A percentile compares a stretch with the other conserved stretches of the same genome.
Evolutionary conservation across 306 rosid genomes (phyloP).

Genomic region (Cajanus cajan): DNA sequence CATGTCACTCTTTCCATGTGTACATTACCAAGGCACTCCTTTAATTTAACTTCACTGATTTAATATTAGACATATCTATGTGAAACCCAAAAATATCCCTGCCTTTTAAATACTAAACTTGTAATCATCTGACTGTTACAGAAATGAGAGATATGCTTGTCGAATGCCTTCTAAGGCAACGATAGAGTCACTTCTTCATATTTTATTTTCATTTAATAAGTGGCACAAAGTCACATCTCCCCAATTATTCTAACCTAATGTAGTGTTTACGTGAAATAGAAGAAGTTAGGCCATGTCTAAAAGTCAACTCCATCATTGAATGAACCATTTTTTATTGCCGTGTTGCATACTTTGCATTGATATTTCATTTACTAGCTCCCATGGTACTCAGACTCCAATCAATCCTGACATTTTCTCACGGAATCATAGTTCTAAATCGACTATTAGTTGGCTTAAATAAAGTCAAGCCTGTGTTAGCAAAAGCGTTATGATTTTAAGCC

Average conservation of each 20-base stretch:
- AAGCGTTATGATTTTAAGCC: not conserved
- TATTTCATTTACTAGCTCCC: not conserved
- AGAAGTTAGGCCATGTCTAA: not conserved
- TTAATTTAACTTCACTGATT: not conserved
- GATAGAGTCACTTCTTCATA: not conserved
- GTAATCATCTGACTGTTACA: no score
- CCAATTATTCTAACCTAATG: not conserved
- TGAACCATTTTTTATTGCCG: not conserved
- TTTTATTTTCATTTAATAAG: not conserved
- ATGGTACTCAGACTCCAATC: not conserved
- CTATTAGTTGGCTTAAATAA: not conserved
- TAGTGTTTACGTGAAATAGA: not conserved
- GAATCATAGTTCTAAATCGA: not conserved
- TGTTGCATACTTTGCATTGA: not conserved
- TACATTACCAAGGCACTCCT: not conserved
- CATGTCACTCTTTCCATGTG: not conserved
- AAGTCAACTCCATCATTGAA: constrained; percentile 28
- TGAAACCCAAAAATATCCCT: not conserved
- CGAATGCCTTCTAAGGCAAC: not conserved
- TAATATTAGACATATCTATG: not conserved
- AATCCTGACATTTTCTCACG: not conserved
- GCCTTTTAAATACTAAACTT: not conserved
- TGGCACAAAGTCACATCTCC: not conserved
- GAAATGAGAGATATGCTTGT: no score
- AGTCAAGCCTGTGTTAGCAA: not conserved